Conservation (phyloP, 176 grass and related monocot species). For the Musa itinerans region DNA sequence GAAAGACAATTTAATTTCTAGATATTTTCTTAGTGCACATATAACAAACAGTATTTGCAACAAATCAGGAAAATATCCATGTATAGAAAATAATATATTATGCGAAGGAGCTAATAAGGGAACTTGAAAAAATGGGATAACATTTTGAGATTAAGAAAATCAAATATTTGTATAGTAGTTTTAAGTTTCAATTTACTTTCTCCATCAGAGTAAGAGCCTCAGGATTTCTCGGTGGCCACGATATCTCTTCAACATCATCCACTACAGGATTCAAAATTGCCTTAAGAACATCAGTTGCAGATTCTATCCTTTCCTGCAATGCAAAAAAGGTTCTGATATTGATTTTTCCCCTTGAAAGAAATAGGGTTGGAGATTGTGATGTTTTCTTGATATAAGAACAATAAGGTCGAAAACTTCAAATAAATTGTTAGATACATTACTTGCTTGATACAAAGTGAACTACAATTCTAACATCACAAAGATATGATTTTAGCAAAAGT, state of each 20-base stretch:
- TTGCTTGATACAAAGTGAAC: not conserved
- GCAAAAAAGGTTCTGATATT: slow-evolving; percentile 8
- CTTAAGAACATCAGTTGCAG: slow-evolving; percentile 84
- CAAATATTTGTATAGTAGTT: no score
- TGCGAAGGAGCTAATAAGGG: no score
- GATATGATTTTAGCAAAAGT: not conserved
- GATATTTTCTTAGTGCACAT: no score
- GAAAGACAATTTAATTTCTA: no score
- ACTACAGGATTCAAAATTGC: slow-evolving; percentile 66
- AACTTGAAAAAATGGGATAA: no score
- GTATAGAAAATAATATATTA: no score
- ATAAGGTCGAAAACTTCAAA: not conserved
- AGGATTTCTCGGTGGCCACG: slow-evolving; percentile 69
- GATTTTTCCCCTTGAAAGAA: not conserved
- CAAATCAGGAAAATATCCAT: not conserved
- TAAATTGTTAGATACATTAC: not conserved
- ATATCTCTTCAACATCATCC: slow-evolving; percentile 51
- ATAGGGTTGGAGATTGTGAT: not conserved
- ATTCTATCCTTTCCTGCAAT: slow-evolving; percentile 78
- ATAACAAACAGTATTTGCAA: not conserved
- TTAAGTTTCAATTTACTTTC: slow-evolving; percentile 32
- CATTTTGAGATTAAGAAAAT: no score
- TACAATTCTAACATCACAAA: not conserved
- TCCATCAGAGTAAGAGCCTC: slow-evolving; percentile 67
- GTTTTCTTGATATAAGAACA: not conserved